A percentile compares a stretch with the other conserved stretches of the same genome.
Conservation (phyloP, 2,329 filamentous ascomycete species). For the Aspergillus piperis region DNA sequence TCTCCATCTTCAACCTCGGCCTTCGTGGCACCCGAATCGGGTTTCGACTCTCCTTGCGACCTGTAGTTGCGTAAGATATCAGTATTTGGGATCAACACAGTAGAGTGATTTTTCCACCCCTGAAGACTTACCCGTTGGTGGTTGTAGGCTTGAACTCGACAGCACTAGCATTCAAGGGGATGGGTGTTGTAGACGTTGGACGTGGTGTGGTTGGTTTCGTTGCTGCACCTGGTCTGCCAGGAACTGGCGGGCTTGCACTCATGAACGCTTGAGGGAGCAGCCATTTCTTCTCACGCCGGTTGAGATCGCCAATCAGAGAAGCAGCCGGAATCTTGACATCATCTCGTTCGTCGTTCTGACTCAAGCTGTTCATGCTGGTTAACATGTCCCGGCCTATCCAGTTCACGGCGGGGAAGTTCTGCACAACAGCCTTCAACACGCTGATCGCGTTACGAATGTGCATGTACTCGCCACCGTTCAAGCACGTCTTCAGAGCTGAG, state of each 20-base stretch:
- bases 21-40: conserved; percentile 27
- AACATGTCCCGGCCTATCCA: conserved; percentile 69
- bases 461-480: conserved; percentile 88
- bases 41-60: conserved; percentile 27
- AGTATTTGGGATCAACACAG: conserved; percentile 17
- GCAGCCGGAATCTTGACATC: conserved; percentile 53
- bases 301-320: conserved; percentile 52
- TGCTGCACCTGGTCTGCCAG: conserved; percentile 18
- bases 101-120: not conserved
- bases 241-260: conserved; percentile 30
- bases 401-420: conserved; percentile 84
- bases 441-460: conserved; percentile 96
- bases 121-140: conserved; percentile 38
- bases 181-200: conserved; percentile 34
- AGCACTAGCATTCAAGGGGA: conserved; percentile 43
- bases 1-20: conserved; percentile 49
- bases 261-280: conserved; percentile 51
- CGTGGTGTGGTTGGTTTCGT: conserved; percentile 32
- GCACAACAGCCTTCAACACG: conserved; percentile 76
- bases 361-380: conserved; percentile 45
- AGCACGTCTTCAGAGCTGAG: conserved; percentile 75
- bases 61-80: conserved; percentile 27
- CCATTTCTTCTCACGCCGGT: conserved; percentile 52
- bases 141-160: conserved; percentile 43
- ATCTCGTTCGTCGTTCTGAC: conserved; percentile 48